These are phyloP conservation scores for Carallia pectinifolia DNA, from an alignment of 345 rosid species.

Conservation along the genomic window DNA sequence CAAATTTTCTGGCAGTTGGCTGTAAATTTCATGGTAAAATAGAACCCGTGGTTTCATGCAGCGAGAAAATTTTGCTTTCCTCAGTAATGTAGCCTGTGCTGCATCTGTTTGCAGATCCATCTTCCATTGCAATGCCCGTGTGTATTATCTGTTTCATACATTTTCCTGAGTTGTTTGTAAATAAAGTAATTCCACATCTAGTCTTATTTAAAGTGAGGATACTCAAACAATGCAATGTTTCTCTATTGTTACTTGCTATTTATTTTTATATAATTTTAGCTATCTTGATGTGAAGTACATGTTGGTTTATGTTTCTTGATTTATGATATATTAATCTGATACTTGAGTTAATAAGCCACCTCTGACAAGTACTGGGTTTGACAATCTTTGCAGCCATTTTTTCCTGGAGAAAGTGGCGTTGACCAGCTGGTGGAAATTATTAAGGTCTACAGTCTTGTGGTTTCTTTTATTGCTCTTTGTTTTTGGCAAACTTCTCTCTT, in stretches of 20 bases:
- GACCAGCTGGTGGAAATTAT: conserved; percentile 98
- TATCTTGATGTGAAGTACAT: too few relatives aligned
- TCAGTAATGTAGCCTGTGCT: too few relatives aligned
- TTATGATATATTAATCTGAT: not conserved
- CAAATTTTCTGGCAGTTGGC: not conserved
- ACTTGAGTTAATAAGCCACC: not conserved
- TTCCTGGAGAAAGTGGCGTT: conserved; percentile 96
- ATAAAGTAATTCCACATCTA: too few relatives aligned
- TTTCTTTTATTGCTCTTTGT: not conserved
- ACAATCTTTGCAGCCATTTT: conserved; percentile 64
- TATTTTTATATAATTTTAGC: too few relatives aligned
- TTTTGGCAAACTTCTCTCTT: not conserved
- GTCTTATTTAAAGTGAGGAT: too few relatives aligned
- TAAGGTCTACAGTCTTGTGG: conserved; percentile 47
- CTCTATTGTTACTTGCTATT: too few relatives aligned
- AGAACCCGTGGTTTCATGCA: not conserved
- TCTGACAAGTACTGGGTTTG: conserved; percentile 19
- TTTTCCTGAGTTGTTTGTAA: too few relatives aligned
- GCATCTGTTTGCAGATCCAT: too few relatives aligned
- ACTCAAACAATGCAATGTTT: too few relatives aligned
- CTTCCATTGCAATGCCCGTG: not conserved
- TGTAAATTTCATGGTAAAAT: not conserved
- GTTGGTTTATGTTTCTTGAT: too few relatives aligned
- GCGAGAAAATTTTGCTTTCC: too few relatives aligned
- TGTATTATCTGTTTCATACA: not conserved